phyloP scores from a whole-genome alignment of 78 protist genomes.

The Dictyostelium firmibasis region DNA sequence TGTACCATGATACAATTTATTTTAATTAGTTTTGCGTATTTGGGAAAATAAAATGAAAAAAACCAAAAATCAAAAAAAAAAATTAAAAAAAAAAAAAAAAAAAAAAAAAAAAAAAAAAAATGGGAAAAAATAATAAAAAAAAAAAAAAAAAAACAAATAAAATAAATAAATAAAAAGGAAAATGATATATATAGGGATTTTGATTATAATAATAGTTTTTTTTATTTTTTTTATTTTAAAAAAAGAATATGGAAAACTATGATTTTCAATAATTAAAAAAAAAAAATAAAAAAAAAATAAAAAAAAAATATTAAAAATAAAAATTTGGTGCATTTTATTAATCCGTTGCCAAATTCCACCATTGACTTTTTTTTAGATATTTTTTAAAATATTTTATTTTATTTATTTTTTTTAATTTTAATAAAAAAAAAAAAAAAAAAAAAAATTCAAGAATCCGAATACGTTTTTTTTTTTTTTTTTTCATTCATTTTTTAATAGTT shows the following conservation, averaged over 20 bases:
- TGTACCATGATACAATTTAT: constrained; percentile 57
- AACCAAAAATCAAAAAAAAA: neutral
- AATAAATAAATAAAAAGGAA: too few species aligned
- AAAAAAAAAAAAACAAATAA: too few species aligned
- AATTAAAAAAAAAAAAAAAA: neutral
- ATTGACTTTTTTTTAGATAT: neutral
- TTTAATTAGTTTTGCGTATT: neutral
- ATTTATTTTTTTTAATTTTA: neutral
- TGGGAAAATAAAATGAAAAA: neutral
- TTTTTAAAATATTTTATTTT: neutral
- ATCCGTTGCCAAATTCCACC: neutral
- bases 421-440: neutral
- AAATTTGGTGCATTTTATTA: neutral
- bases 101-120: neutral
- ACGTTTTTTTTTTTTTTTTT: neutral
- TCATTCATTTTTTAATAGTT: neutral
- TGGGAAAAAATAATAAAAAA: too few species aligned
- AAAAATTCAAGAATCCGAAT: too few species aligned
- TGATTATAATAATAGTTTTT: too few species aligned
- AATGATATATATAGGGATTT: too few species aligned
- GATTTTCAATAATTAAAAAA: too few species aligned
- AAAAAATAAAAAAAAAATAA: too few species aligned
- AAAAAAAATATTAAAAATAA: too few species aligned
- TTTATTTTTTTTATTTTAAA: too few species aligned
- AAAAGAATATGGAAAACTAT: too few species aligned